phyloP scores from a whole-genome alignment of 2,329 filamentous ascomycete genomes.

The Xylaria sp. region DNA sequence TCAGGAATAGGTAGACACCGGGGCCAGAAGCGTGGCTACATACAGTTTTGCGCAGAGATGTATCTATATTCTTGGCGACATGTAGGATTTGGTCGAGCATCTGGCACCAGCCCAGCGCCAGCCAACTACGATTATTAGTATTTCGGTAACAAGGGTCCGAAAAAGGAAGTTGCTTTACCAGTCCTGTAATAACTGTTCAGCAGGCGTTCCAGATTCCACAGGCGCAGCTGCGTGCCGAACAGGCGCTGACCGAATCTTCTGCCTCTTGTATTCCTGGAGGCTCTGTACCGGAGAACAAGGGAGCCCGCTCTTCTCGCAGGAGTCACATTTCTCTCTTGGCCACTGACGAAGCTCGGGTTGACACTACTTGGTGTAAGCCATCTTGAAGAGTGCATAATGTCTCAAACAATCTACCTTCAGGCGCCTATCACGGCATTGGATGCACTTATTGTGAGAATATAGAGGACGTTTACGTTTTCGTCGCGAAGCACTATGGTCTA shows the following conservation, averaged over 20 bases:
- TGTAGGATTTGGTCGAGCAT: background rate
- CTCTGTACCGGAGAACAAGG: no score
- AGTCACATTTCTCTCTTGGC: no score
- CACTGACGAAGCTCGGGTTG: no score
- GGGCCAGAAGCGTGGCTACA: background rate
- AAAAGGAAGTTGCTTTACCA: background rate
- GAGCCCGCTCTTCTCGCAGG: no score
- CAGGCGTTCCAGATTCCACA: background rate
- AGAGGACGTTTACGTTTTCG: background rate
- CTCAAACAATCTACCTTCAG: no score
- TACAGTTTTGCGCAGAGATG: background rate
- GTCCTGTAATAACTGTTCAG: background rate
- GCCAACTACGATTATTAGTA: conserved; percentile 4
- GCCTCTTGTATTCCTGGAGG: background rate
- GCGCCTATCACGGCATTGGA: background rate
- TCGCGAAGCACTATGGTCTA: background rate
- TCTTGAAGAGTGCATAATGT: no score
- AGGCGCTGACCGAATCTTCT: background rate
- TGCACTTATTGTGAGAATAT: conserved; percentile 6
- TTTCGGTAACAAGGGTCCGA: background rate
- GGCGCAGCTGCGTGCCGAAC: background rate
- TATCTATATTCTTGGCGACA: background rate
- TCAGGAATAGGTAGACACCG: background rate
- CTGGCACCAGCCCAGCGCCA: background rate
- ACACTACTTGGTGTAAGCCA: no score